Evolutionary conservation across 1,284 basidiomycete genomes (phyloP), one percentile per base, ranked within the genome.

Genomic region (Cryptococcus depauperatus): DNA sequence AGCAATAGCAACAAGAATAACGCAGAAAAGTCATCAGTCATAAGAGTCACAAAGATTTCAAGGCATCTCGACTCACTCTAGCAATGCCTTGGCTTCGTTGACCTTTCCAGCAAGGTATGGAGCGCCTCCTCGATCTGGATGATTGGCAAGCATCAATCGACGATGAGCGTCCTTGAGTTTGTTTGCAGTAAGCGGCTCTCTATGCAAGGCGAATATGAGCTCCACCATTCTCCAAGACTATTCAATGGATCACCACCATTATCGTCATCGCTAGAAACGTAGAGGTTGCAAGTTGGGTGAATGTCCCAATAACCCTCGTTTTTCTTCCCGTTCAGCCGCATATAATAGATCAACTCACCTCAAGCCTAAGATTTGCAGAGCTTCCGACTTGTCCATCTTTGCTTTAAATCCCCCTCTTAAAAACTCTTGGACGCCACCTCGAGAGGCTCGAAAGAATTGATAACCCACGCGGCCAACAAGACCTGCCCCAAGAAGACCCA

Each of bases 21-120:
- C 28, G 28, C 28, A 29, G n/a, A 8, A 29, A 9, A 29, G 28
- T 29, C n/a, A 29, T 29, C 8, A 8, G n/a, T 9, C 8, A 29
- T 29, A 29, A 29, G 28, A 29, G 28, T 29, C 28, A 29, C 28
- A 29, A n/a, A 29, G 28, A 8, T 29, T 29, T n/a, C n/a, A 29
- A 29, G 8, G 28, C 8, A 9, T 8, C 28, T n/a, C 8, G 22
- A 62, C 69, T 65, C 55, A 70, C 43, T 90, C 86, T 25, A 90
- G 68, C 47, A 89, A 56, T 56, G 88, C 85, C 63, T 87, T 89
- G 0, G 89, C 90, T 63, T 95, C 90, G 69, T 93, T 95, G 47
- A 93, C 89, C 76, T 95, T 97, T 64, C 89, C 92, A n/a, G 93
- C 93, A 32, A 98, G 74, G 70, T 93, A 96, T 1, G 93, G 93